Percentiles rank a stretch among this genome's conserved stretches.
phyloP scores from a whole-genome alignment of 345 rosid genomes.

The Anastatica hierochuntica region DNA sequence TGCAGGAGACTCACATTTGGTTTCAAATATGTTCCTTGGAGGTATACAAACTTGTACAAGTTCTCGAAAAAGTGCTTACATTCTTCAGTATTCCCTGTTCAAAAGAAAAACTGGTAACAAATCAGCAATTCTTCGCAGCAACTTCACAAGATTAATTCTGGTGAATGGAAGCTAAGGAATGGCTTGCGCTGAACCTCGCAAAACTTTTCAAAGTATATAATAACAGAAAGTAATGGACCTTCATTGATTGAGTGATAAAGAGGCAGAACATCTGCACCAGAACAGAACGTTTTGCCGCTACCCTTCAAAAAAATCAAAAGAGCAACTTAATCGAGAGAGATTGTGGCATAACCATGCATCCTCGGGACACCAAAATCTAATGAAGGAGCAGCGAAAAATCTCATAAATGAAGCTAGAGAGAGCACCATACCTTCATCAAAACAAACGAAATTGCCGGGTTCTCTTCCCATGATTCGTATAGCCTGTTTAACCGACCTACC shows the following conservation, averaged over 20 bases:
- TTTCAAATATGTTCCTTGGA: slow-evolving; percentile 81
- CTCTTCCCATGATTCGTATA: slow-evolving; percentile 94
- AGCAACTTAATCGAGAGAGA: slow-evolving; percentile 24
- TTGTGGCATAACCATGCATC: background rate
- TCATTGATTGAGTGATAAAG: slow-evolving; percentile 47
- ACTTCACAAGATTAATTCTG: background rate
- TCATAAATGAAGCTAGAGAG: background rate
- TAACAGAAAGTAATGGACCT: slow-evolving; percentile 30
- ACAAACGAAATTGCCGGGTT: slow-evolving; percentile 79
- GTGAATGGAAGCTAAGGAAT: slow-evolving; percentile 2
- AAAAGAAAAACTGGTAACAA: slow-evolving; percentile 5
- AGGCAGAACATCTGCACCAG: slow-evolving; percentile 66
- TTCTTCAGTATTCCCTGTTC: slow-evolving; percentile 62
- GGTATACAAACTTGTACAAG: slow-evolving; percentile 68
- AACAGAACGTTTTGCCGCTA: slow-evolving; percentile 71
- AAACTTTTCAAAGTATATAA: background rate
- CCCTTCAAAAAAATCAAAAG: slow-evolving; percentile 49
- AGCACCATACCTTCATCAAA: slow-evolving; percentile 60
- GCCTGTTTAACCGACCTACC: slow-evolving; percentile 64
- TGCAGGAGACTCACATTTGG: slow-evolving; percentile 59
- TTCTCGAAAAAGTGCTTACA: slow-evolving; percentile 52
- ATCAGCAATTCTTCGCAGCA: slow-evolving; percentile 16
- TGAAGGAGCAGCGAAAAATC: background rate
- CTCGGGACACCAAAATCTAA: background rate
- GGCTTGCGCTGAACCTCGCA: background rate